These are phyloP conservation scores for Thuja plicata DNA, from an alignment of 83 land plant genomes.

Conservation along the genomic window DNA sequence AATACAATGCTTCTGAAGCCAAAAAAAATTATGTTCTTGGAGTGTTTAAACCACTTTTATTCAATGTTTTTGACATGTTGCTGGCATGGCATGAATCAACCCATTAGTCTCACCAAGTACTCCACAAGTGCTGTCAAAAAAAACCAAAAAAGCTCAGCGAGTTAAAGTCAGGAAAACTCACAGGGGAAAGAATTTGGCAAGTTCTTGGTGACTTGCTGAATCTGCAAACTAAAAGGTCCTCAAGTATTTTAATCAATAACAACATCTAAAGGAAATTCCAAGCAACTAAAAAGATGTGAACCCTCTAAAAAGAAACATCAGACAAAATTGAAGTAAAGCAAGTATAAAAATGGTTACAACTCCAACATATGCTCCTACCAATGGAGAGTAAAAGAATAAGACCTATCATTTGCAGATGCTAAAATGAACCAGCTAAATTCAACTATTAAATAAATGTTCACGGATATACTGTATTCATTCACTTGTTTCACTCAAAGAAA, in stretches of 20 bases:
- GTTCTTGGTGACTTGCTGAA: no score
- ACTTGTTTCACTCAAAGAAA: slow-evolving; percentile 21
- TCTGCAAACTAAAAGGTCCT: not conserved
- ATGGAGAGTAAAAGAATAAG: not conserved
- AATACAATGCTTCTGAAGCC: no score
- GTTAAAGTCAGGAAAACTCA: no score
- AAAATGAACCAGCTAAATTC: not conserved
- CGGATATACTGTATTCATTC: not conserved
- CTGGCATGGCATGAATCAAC: no score
- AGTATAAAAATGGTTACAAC: not conserved
- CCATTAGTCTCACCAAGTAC: no score
- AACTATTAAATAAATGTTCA: not conserved
- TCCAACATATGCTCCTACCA: not conserved
- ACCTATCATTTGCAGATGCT: not conserved
- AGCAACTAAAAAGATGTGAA: not conserved
- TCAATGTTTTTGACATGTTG: no score
- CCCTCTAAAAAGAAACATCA: not conserved
- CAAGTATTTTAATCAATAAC: not conserved
- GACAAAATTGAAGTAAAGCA: not conserved
- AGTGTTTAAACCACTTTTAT: no score
- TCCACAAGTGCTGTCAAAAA: no score
- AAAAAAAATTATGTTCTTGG: no score
- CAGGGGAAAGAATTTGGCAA: no score
- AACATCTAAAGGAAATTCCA: not conserved
- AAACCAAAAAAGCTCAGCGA: no score